phyloP scores from a whole-genome alignment of 495 filamentous ascomycete species.

The Trichoderma parareesei region DNA sequence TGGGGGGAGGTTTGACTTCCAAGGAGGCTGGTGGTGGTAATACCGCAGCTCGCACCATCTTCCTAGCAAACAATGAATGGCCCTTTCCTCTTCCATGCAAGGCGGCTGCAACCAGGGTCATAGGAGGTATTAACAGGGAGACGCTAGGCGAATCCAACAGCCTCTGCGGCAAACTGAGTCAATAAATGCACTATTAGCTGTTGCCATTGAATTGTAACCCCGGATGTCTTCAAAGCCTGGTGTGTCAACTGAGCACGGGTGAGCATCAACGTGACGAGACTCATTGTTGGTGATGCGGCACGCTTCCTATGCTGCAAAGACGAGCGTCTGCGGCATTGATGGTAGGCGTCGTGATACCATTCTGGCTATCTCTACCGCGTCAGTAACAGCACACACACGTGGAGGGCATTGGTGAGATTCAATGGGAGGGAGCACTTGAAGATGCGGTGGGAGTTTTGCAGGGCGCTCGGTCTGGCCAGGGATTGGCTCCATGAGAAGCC shows the following conservation, averaged over 20 bases:
- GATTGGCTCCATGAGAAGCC: not conserved
- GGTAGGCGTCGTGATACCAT: not conserved
- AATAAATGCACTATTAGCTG: too few species aligned
- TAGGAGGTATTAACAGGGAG: not conserved
- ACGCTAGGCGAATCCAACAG: too few species aligned
- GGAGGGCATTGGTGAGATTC: not conserved
- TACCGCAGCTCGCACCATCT: not conserved
- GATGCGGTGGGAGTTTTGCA: not conserved
- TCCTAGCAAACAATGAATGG: not conserved
- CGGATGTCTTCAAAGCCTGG: too few species aligned
- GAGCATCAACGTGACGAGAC: not conserved
- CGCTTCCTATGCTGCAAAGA: not conserved
- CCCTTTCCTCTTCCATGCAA: not conserved
- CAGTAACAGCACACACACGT: not conserved
- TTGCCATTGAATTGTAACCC: too few species aligned
- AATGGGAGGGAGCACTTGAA: not conserved
- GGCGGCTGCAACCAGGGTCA: not conserved
- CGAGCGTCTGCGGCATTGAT: not conserved
- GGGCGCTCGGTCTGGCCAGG: slow-evolving; percentile 1
- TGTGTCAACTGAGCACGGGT: not conserved
- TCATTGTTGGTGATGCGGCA: not conserved
- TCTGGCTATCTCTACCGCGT: not conserved
- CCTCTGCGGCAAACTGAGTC: too few species aligned
- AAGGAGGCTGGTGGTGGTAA: not conserved
- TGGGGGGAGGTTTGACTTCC: not conserved